These are phyloP conservation scores for Yamadazyma membranifaciens DNA, from an alignment of 1,139 yeast genomes.

Conservation along the genomic window DNA sequence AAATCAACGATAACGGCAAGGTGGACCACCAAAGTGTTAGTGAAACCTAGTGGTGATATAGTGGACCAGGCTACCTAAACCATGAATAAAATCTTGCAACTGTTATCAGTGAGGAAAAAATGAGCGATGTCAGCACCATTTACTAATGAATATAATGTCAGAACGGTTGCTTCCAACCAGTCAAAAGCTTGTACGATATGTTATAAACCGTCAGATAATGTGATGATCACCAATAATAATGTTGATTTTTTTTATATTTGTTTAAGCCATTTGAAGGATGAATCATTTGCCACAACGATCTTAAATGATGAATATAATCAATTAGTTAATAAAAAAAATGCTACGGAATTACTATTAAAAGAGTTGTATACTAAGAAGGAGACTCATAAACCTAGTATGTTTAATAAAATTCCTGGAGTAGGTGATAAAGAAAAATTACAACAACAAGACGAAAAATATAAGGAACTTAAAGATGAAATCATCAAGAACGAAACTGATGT, in stretches of 20 bases:
- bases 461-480: slow-evolving; percentile 14
- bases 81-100: too few species aligned
- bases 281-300: slow-evolving; percentile 57
- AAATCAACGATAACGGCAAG: too few species aligned
- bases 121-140: slow-evolving; percentile 27
- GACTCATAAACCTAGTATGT: slow-evolving; percentile 30
- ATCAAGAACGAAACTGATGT: slow-evolving; percentile 23
- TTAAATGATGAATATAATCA: slow-evolving; percentile 46
- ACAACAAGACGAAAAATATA: slow-evolving; percentile 16
- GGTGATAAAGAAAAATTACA: slow-evolving; percentile 16
- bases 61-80: too few species aligned
- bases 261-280: slow-evolving; percentile 59
- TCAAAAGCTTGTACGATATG: slow-evolving; percentile 65
- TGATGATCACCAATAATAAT: slow-evolving; percentile 51
- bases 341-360: slow-evolving; percentile 41
- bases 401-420: slow-evolving; percentile 26
- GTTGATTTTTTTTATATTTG: slow-evolving; percentile 73
- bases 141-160: slow-evolving; percentile 50
- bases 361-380: slow-evolving; percentile 27
- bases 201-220: slow-evolving; percentile 62
- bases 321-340: slow-evolving; percentile 37
- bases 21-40: too few species aligned
- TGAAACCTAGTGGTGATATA: too few species aligned
- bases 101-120: too few species aligned
- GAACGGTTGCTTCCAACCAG: slow-evolving; percentile 58